Evolutionary conservation across 1,284 basidiomycete species (phyloP).

Genomic region (Mycena citricolor): DNA sequence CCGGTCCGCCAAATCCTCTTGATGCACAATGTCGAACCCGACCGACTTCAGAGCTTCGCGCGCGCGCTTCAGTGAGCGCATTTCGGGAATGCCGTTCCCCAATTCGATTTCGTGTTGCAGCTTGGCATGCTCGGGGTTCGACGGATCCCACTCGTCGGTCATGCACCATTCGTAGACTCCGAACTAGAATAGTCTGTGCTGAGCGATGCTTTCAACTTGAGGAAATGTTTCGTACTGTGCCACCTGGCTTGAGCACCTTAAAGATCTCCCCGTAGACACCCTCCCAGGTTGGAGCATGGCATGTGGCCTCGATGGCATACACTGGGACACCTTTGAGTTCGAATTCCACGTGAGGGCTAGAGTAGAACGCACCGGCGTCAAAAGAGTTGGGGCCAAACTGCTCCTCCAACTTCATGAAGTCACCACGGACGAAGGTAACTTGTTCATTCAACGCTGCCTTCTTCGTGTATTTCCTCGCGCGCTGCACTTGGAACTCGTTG

Average conservation of each 20-base stretch:
- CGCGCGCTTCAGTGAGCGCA: conserved; percentile 78
- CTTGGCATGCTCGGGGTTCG: conserved; percentile 85
- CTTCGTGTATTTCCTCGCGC: conserved; percentile 83
- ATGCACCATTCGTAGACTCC: conserved; percentile 99
- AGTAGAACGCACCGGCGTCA: conserved; percentile 75
- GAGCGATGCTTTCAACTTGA: conserved; percentile 9
- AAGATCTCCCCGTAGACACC: conserved; percentile 93
- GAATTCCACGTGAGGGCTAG: too few species aligned
- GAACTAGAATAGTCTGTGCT: conserved; percentile 52
- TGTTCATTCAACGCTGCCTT: conserved; percentile 76
- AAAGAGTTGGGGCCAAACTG: conserved; percentile 93
- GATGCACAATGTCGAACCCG: conserved; percentile 87
- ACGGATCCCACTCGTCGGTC: conserved; percentile 92
- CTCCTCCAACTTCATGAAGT: conserved; percentile 93
- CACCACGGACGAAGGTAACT: conserved; percentile 84
- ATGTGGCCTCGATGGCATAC: conserved; percentile 97
- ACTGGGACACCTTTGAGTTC: too few species aligned
- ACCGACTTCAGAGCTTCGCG: conserved; percentile 80
- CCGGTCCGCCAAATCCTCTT: conserved; percentile 92
- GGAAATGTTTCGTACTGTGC: conserved; percentile 62
- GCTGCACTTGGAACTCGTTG: conserved; percentile 91
- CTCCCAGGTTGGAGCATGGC: conserved; percentile 93
- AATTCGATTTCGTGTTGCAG: conserved; percentile 91
- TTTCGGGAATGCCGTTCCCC: conserved; percentile 98
- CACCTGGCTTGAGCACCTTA: conserved; percentile 96